Conservation (phyloP, 2,329 filamentous ascomycete genomes). For the Diaporthe aspalathi region DNA sequence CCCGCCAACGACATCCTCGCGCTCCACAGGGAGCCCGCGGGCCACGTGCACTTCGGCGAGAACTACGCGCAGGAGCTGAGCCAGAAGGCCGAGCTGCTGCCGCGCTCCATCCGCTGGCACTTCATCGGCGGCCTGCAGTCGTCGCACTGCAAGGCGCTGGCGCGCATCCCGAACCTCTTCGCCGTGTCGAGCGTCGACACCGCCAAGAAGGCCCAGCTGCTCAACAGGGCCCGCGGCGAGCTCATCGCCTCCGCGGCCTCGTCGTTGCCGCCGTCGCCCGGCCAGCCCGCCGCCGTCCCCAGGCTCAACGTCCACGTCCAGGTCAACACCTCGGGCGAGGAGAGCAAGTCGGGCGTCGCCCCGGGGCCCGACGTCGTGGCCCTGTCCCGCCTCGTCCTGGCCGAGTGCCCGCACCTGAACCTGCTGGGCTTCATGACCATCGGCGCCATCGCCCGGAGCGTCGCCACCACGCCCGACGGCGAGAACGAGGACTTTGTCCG, state of each 20-base stretch:
- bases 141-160: constrained; percentile 87
- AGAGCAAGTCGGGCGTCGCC: constrained; percentile 81
- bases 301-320: constrained; percentile 85
- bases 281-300: constrained; percentile 42
- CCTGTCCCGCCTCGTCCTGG: constrained; percentile 76
- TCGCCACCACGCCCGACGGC: constrained; percentile 76
- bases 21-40: constrained; percentile 71
- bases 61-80: constrained; percentile 94
- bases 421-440: constrained; percentile 96
- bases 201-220: constrained; percentile 84
- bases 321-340: constrained; percentile 94
- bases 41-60: constrained; percentile 88
- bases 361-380: constrained; percentile 71
- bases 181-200: constrained; percentile 92
- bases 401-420: constrained; percentile 76
- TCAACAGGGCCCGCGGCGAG: constrained; percentile 79
- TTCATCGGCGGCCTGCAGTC: constrained; percentile 96
- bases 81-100: constrained; percentile 86
- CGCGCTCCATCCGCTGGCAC: constrained; percentile 85
- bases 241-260: constrained; percentile 41
- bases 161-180: constrained; percentile 88
- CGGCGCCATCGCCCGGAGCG: constrained; percentile 88
- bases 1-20: constrained; percentile 91
- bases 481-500: constrained; percentile 90
- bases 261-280: too few species aligned